Conservation (phyloP, 805 yeast species). For the Suhomyces sp. region DNA sequence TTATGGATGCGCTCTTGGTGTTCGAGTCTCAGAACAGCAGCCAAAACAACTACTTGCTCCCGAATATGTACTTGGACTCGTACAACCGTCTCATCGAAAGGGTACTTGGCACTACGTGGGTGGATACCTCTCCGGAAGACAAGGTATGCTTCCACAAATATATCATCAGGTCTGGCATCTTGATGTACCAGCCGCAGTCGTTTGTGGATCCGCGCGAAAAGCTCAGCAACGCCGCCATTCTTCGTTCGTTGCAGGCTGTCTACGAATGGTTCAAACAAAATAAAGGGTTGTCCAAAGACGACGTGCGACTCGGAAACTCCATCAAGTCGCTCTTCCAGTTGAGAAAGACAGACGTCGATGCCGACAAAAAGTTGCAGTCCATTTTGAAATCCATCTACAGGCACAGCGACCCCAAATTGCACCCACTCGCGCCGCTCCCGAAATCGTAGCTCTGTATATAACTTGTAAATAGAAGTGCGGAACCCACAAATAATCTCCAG, state of each 20-base stretch:
- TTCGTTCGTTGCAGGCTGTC: constrained; percentile 22
- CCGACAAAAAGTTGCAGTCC: constrained; percentile 11
- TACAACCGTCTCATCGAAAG: constrained; percentile 24
- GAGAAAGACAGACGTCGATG: constrained; percentile 10
- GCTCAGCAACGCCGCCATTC: constrained; percentile 15
- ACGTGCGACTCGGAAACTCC: constrained; percentile 17
- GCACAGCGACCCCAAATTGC: neutral
- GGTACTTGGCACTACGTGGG: constrained; percentile 26
- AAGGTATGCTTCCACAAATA: constrained; percentile 21
- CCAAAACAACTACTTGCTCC: constrained; percentile 14
- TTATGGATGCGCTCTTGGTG: constrained; percentile 23
- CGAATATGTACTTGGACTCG: constrained; percentile 20
- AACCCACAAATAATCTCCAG: neutral
- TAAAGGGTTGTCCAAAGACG: constrained; percentile 11
- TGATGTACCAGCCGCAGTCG: constrained; percentile 25
- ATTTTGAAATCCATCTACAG: constrained; percentile 11
- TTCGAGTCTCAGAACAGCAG: constrained; percentile 11
- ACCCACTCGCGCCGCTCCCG: neutral
- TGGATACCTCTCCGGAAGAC: constrained; percentile 9
- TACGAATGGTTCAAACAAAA: constrained; percentile 18
- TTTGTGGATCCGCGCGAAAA: constrained; percentile 19
- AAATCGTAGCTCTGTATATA: neutral
- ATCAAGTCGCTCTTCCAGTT: constrained; percentile 17
- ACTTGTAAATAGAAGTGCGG: neutral
- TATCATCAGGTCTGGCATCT: constrained; percentile 27